These are phyloP conservation scores for Chalciporus sp. DNA, from an alignment of 1,284 basidiomycete genomes.

Conservation along the genomic window DNA sequence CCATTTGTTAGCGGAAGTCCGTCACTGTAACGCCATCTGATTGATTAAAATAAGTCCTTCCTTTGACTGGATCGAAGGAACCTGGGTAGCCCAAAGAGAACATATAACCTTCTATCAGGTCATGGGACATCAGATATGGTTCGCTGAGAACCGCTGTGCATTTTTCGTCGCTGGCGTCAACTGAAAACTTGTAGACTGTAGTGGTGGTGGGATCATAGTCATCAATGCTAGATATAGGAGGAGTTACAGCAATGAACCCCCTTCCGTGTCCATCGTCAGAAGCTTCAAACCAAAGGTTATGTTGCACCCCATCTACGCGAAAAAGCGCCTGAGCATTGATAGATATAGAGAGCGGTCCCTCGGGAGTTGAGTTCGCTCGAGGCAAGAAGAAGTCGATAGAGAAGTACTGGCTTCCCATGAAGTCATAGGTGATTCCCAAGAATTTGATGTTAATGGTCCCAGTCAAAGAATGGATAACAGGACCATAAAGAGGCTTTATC, in stretches of 20 bases:
- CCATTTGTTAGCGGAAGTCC: too few relatives aligned
- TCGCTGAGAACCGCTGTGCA: too few relatives aligned
- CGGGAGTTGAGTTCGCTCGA: background rate
- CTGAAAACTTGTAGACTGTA: too few relatives aligned
- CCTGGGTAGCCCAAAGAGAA: too few relatives aligned
- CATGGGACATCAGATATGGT: too few relatives aligned
- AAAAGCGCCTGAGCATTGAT: conserved; percentile 13
- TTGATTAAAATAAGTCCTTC: too few relatives aligned
- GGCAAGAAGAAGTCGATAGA: conserved; percentile 22
- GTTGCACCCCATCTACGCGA: conserved; percentile 14
- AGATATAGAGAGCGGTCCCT: conserved; percentile 10
- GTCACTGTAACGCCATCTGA: too few relatives aligned
- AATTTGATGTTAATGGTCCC: conserved; percentile 15
- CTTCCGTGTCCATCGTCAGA: conserved; percentile 24
- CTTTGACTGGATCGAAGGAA: background rate
- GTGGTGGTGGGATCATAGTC: too few relatives aligned
- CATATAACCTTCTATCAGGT: too few relatives aligned
- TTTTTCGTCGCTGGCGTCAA: too few relatives aligned
- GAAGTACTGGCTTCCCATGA: conserved; percentile 6
- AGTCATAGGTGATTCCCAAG: conserved; percentile 1
- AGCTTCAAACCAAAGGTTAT: conserved; percentile 8
- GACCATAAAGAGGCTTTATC: conserved; percentile 13
- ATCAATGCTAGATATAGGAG: too few relatives aligned
- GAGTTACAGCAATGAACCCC: conserved; percentile 14
- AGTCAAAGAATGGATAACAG: conserved; percentile 15